Conservation (phyloP, 441 rosid species). For the Gossypium aridum region DNA sequence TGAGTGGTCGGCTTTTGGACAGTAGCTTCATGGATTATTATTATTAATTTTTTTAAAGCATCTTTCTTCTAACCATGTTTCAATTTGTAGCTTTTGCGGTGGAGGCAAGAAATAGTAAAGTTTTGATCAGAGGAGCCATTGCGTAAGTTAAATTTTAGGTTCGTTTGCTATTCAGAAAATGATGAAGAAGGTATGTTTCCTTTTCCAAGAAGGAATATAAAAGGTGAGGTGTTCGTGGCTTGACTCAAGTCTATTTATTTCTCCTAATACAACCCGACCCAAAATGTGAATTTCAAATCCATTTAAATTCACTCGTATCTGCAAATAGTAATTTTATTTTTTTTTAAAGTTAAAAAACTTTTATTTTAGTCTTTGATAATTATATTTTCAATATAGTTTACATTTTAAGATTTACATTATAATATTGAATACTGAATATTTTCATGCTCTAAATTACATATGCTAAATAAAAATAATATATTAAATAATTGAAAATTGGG, state of each 20-base stretch:
- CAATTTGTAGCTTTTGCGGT: constrained; percentile 28
- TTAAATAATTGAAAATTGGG: neutral
- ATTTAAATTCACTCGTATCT: neutral
- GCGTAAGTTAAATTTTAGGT: constrained; percentile 23
- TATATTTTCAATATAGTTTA: neutral
- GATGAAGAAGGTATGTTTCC: constrained; percentile 43
- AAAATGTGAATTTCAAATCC: neutral
- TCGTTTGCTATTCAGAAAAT: constrained; percentile 19
- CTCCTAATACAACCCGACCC: neutral
- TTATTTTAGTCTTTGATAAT: neutral
- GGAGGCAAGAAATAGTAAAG: constrained; percentile 24
- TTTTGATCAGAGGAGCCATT: constrained; percentile 22
- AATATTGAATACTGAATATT: no score
- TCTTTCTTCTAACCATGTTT: constrained; percentile 28
- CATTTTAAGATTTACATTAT: no score
- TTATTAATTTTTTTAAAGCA: constrained; percentile 5
- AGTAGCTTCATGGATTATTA: constrained; percentile 25
- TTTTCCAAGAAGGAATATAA: constrained; percentile 3
- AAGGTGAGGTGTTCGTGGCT: neutral
- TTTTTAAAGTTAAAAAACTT: no score
- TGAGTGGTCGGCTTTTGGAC: constrained; percentile 25
- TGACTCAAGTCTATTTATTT: neutral
- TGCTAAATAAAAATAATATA: neutral
- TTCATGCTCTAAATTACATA: no score
- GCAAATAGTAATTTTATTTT: no score